Base-by-base conservation (phyloP, 805 yeast species). In the Priceomyces medius region DNA sequence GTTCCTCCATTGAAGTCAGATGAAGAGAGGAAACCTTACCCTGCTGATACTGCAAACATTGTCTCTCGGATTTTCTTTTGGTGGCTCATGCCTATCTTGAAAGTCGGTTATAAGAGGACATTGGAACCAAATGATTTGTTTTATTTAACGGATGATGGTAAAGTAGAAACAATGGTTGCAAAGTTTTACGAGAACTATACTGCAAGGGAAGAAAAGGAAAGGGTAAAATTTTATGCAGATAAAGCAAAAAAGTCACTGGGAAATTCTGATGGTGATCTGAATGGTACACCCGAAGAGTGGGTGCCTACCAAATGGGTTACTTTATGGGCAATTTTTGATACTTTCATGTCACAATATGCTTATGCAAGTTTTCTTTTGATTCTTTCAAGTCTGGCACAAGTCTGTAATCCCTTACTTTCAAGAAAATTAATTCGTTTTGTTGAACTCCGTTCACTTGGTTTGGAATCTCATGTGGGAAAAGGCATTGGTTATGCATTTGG, bases 51-150 rank as follows among this genome's bases (percentile, higher is more conserved):
- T 9, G 66, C 73, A 12, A 73, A 73, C 40, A 31, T 59, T 20
- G 5, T 80, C 8, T 68, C 73, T 10, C 63, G 63, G 48, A 35
- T 70, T 0, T 76, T 80, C 50, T 80, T 84, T 56, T 73, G 82
- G 79, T 86, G 91, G 90, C 60, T 85, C 35, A 52, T 63, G 19
- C 89, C 89, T 0, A 51, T 85, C 31, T 61, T 86, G 68, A 63
- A 61, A 12, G 75, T 76, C 6, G 93, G 95, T 5, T 85, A 85
- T 59, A 82, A 79, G 58, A 71, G 93, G 54, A 83, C 90, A 0
- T 61, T 86, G 34, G 77, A 76, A 32, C 80, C 84, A 2, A 73
- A 76, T 36, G 93, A 86, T 60, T 56, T 85, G 48, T 85, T 47
- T 48, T 48, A 43, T 16, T 55, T 70, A 28, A 52, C 61, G 13